Base-by-base conservation (phyloP, 2,329 filamentous ascomycete species). In the Corynespora cassiicola region DNA sequence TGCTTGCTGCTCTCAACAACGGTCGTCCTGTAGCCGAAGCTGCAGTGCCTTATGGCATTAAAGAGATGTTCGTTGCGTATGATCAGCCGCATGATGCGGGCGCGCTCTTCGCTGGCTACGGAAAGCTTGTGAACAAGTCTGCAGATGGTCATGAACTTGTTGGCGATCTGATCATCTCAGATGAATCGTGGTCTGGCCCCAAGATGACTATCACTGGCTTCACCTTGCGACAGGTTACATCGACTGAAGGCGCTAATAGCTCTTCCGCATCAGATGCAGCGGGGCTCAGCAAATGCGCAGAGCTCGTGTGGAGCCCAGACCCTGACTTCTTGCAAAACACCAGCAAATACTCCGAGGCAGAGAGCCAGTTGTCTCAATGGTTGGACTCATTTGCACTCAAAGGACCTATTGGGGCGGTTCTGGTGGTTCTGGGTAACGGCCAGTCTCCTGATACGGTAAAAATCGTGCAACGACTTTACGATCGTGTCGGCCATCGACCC, bases 1-100 rank as follows among this genome's bases (percentile, higher is more conserved):
- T 32, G 1, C 25, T 50, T 14, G 40, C 39, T 7, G 43, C 43
- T 1, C 25, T 43, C 34, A n/a, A n/a, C n/a, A n/a, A n/a, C n/a
- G n/a, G 30, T 22, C 15, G 19, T 11, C 30, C 30, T 15, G 19
- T 32, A 7, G 30, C 15, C 15, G 30, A 32, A 22, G 30, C 30
- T 7, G 30, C 30, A 18, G 30, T 32, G 15, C 30, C 30, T 10
- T 32, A 19, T 15, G 19, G 30, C 10, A 32, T 32, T 32, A 17
- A 32, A 7, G 16, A 32, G 10, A 32, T 32, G 30, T 32, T 8
- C 14, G 30, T 32, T 15, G 30, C 30, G 16, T 18, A 18, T 20
- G 30, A 32, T 22, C 30, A 32, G 30, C 30, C 30, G 8, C 30
- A 32, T 20, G 30, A 15, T 32, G 30, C 30, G 11, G 30, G 30